A percentile compares a stretch with the other conserved stretches of the same genome.
These are phyloP conservation scores for Vanrija humicola DNA, from an alignment of 1,284 basidiomycete species.

Conservation along the genomic window DNA sequence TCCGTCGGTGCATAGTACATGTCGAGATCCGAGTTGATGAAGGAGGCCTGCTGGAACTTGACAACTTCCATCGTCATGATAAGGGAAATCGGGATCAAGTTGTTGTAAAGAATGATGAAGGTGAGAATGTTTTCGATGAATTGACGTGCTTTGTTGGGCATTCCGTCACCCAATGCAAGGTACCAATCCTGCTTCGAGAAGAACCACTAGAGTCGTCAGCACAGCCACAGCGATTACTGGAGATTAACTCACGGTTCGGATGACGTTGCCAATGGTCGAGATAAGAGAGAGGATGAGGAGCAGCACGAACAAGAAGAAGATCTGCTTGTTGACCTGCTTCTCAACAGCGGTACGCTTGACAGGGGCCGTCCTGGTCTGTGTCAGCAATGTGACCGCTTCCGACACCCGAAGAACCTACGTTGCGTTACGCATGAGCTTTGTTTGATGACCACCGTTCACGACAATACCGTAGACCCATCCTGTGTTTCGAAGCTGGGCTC, in stretches of 20 bases:
- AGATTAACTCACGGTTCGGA: conserved; percentile 57
- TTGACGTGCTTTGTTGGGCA: conserved; percentile 59
- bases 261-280: conserved; percentile 86
- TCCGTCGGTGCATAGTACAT: conserved; percentile 95
- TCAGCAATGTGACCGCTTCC: neutral
- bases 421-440: conserved; percentile 89
- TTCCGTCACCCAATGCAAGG: conserved; percentile 51
- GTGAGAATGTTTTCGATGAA: conserved; percentile 94
- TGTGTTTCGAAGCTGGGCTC: conserved; percentile 94
- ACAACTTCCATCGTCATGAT: conserved; percentile 99
- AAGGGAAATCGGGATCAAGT: conserved; percentile 97
- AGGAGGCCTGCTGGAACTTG: conserved; percentile 93
- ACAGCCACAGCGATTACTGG: neutral
- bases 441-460: conserved; percentile 96
- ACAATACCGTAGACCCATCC: conserved; percentile 93
- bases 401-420: conserved; percentile 60
- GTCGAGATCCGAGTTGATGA: conserved; percentile 95
- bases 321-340: conserved; percentile 92
- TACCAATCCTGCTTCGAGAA: conserved; percentile 81
- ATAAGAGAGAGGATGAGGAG: conserved; percentile 83
- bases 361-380: conserved; percentile 69
- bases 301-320: conserved; percentile 90
- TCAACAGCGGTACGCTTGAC: conserved; percentile 97
- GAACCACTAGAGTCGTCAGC: conserved; percentile 59
- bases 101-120: conserved; percentile 98